Evolutionary conservation across 768 basidiomycete genomes (phyloP).

Genomic region (Clitopilus hobsonii): DNA sequence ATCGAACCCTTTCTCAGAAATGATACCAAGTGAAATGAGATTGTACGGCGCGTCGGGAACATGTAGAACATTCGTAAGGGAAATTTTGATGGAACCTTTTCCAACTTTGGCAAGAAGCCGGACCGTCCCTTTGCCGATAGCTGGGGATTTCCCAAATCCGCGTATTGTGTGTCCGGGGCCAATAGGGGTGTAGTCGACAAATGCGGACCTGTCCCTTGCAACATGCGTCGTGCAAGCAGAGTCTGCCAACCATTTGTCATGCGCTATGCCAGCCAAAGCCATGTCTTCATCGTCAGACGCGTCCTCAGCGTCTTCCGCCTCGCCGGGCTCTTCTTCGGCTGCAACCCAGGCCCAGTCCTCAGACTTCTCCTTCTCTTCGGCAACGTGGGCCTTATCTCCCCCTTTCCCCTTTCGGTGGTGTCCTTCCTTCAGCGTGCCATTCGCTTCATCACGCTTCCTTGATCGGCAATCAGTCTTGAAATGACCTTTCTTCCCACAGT

Average conservation of each 20-base stretch:
- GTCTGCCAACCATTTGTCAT: background rate
- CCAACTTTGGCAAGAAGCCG: background rate
- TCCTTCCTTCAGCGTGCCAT: background rate
- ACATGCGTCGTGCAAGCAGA: background rate
- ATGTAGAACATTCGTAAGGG: background rate
- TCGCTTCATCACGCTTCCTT: background rate
- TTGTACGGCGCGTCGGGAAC: constrained; percentile 5
- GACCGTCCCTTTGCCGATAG: background rate
- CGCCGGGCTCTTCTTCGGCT: background rate
- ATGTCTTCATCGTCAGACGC: background rate
- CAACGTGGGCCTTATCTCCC: background rate
- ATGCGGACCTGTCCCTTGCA: background rate
- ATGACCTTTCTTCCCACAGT: constrained; percentile 9
- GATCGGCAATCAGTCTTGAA: background rate
- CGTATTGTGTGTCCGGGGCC: background rate
- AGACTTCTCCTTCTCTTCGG: background rate
- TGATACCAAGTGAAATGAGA: constrained; percentile 13
- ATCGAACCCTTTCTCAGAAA: constrained; percentile 8
- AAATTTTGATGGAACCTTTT: background rate
- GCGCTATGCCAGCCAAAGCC: background rate
- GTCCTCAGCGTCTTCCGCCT: background rate
- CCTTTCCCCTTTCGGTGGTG: constrained; percentile 4
- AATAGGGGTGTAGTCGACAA: background rate
- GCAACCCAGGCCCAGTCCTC: background rate
- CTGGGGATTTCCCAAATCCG: background rate